phyloP scores from a whole-genome alignment of 1,284 basidiomycete genomes.

The Puccinia brachypodii region DNA sequence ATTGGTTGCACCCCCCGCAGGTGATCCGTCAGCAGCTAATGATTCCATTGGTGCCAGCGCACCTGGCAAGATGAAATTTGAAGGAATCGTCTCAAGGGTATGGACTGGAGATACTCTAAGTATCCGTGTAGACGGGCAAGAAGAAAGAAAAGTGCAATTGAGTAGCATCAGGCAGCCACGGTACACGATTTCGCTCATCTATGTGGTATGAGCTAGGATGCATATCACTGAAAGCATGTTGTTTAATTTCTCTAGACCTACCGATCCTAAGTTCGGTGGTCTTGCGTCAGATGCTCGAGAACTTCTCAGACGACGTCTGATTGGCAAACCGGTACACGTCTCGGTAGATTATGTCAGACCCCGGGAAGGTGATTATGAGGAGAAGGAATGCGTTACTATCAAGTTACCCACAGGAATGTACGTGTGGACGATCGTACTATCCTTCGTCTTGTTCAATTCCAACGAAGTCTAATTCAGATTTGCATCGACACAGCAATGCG shows the following conservation, averaged over 20 bases:
- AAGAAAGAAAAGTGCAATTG: conserved; percentile 78
- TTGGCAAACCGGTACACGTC: conserved; percentile 82
- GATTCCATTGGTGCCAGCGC: not conserved
- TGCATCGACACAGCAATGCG: conserved; percentile 68
- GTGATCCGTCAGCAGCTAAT: not conserved
- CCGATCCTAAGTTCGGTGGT: conserved; percentile 81
- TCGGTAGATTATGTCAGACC: conserved; percentile 84
- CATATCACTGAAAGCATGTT: not conserved
- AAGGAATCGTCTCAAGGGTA: conserved; percentile 78
- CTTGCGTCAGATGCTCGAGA: conserved; percentile 88
- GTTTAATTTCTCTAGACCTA: conserved; percentile 60
- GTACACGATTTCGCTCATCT: conserved; percentile 41
- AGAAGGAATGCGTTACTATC: conserved; percentile 73
- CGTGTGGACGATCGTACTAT: not conserved
- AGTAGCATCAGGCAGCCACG: conserved; percentile 42
- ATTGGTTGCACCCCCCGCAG: conserved; percentile 58
- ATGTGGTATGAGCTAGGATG: conserved; percentile 54
- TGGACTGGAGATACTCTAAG: conserved; percentile 92
- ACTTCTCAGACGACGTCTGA: conserved; percentile 82
- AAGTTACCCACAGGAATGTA: conserved; percentile 45
- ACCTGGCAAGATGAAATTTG: conserved; percentile 62
- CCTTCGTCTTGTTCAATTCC: conserved; percentile 4
- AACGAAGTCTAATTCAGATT: conserved; percentile 48
- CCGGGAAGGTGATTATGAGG: conserved; percentile 88
- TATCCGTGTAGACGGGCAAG: conserved; percentile 61